These are phyloP conservation scores for Geranium brycei DNA, from an alignment of 345 rosid species.

Conservation along the genomic window DNA sequence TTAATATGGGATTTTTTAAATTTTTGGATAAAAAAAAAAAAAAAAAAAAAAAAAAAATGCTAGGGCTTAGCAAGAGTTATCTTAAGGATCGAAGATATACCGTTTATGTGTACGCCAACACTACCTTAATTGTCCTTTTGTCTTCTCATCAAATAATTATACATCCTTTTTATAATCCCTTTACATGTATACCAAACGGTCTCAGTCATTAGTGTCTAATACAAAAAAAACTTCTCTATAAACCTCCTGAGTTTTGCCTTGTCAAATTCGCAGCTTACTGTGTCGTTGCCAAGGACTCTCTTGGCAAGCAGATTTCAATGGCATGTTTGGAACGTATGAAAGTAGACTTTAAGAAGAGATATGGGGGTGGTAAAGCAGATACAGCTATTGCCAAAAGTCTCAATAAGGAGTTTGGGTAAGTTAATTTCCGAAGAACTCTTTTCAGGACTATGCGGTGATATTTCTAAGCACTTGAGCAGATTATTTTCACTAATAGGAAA, in stretches of 20 bases:
- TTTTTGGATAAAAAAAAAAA: too few relatives aligned
- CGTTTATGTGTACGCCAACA: background rate
- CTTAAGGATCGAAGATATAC: too few relatives aligned
- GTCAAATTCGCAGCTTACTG: slow-evolving; percentile 60
- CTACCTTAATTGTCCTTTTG: background rate
- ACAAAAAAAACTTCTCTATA: background rate
- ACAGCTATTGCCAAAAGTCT: slow-evolving; percentile 89
- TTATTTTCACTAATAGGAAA: slow-evolving; percentile 4
- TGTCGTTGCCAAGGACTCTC: slow-evolving; percentile 87
- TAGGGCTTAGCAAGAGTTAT: too few relatives aligned
- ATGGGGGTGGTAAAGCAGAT: slow-evolving; percentile 90
- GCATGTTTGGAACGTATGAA: slow-evolving; percentile 85
- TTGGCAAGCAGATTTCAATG: slow-evolving; percentile 82
- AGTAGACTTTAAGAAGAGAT: slow-evolving; percentile 85
- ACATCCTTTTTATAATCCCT: background rate
- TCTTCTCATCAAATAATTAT: too few relatives aligned
- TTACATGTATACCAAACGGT: background rate
- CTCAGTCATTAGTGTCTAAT: background rate
- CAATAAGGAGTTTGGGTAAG: slow-evolving; percentile 89
- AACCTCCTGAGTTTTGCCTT: background rate
- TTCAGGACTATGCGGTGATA: background rate
- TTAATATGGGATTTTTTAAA: too few relatives aligned
- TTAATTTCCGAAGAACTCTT: slow-evolving; percentile 1
- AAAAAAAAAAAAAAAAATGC: too few relatives aligned
- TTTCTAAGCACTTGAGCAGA: slow-evolving; percentile 1